These are phyloP conservation scores for Lepiota venenata DNA, from an alignment of 768 basidiomycete species.

Conservation along the genomic window DNA sequence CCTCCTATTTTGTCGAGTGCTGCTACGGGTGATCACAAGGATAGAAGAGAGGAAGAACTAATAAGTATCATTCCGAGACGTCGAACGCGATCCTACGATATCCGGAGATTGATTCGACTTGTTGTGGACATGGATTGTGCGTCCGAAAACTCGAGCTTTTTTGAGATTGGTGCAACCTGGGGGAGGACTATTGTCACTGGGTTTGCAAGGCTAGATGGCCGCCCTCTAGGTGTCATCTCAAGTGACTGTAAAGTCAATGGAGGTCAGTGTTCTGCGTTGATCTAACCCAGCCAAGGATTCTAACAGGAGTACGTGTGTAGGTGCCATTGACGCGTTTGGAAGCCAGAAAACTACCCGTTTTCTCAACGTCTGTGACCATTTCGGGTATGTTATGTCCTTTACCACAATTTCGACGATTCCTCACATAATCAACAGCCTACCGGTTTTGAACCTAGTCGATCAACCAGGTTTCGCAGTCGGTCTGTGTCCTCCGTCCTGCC, in stretches of 20 bases:
- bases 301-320: conserved; percentile 14
- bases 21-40: conserved; percentile 17
- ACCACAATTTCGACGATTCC: background rate
- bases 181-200: conserved; percentile 35
- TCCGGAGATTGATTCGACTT: conserved; percentile 30
- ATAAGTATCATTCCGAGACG: conserved; percentile 33
- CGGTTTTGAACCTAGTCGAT: conserved; percentile 37
- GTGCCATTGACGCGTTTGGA: conserved; percentile 36
- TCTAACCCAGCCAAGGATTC: background rate
- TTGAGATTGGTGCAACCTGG: conserved; percentile 36
- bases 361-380: conserved; percentile 36
- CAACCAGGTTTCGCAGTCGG: conserved; percentile 39
- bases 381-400: conserved; percentile 23
- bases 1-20: conserved; percentile 23
- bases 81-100: conserved; percentile 31
- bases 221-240: conserved; percentile 31
- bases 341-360: conserved; percentile 38
- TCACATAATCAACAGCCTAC: conserved; percentile 21
- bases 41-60: conserved; percentile 31
- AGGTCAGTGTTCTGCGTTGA: conserved; percentile 18
- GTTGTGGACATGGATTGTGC: conserved; percentile 26
- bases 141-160: conserved; percentile 23
- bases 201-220: conserved; percentile 33
- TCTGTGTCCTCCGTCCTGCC: conserved; percentile 8
- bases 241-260: conserved; percentile 38